Base-by-base conservation (phyloP, 1,139 yeast species). In the Spathaspora jeffriesii region DNA sequence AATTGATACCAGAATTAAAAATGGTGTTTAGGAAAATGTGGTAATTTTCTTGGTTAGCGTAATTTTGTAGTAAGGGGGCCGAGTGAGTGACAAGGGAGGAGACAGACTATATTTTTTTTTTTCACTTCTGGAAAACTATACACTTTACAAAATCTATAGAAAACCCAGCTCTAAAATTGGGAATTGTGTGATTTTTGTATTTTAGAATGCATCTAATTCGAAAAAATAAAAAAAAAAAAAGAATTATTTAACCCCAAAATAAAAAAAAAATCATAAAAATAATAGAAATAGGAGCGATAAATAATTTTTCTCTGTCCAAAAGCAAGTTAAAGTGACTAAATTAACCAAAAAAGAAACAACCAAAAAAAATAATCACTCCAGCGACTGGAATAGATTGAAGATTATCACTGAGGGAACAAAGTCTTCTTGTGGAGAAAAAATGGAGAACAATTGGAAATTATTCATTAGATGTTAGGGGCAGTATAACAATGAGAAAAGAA, bases 61-160 rank as follows among this genome's bases (percentile, higher is more conserved):
- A 18, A 34, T 10, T 34, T 43, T 37, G 25, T 45, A 27, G 42
- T 27, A 15, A 39, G 28, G 42, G 42, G 31, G 42, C 15, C 21
- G 4, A 15, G 40, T 25, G 15, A 17, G 23, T 5, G 5, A 15
- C 3, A 25, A 8, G 17, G 27, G 22, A 15, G 27, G 18, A 21
- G 17, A 22, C 30, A 27, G 42, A 17, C 20, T 20, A 11, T 23
- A 8, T 23, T 8, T 7, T 17, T 31, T 17, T 15, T 25, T 25
- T 25, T 25, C 28, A 25, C 28, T 5, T 25, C 9, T 10, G 4
- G 4, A 31, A 31, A 31, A 34, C 28, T 9, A 22, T 22, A 9
- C 25, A 22, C 25, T 9, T 22, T 22, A 22, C 9, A 22, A 22
- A 25, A 25, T 4, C 28, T 25, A 25, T 25, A 25, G 11, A 13